A percentile compares a stretch with the other conserved stretches of the same genome.
phyloP scores from a whole-genome alignment of 176 grass and related monocot species.

The Lolium multiflorum region DNA sequence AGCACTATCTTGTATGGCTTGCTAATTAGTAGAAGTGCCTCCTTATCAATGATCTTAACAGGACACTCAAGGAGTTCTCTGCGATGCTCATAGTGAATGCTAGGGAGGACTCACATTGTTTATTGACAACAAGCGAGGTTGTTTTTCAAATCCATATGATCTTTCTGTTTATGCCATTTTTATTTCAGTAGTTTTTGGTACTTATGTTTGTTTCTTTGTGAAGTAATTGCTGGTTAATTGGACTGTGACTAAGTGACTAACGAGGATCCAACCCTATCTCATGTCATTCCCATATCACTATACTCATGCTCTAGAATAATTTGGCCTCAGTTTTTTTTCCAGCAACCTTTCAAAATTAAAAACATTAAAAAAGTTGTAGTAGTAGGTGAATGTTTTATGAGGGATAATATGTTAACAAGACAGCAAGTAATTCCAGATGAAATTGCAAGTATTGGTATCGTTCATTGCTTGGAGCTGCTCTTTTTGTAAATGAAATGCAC shows the following conservation, averaged over 20 bases:
- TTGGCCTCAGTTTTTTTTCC: not conserved
- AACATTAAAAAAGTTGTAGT: not conserved
- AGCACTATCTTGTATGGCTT: slow-evolving; percentile 10
- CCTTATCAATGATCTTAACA: slow-evolving; percentile 54
- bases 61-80: slow-evolving; percentile 85
- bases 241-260: too few relatives aligned
- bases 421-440: not conserved
- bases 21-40: slow-evolving; percentile 24
- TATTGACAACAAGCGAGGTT: slow-evolving; percentile 67
- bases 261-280: not conserved
- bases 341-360: slow-evolving; percentile 1
- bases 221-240: slow-evolving; percentile 4
- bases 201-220: not conserved
- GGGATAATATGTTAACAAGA: not conserved
- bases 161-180: slow-evolving; percentile 17
- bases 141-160: slow-evolving; percentile 41
- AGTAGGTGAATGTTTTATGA: slow-evolving; percentile 7
- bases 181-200: slow-evolving; percentile 18
- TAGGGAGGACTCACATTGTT: slow-evolving; percentile 42
- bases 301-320: slow-evolving; percentile 19
- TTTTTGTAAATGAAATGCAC: not conserved
- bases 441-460: not conserved
- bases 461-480: not conserved
- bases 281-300: not conserved
- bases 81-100: slow-evolving; percentile 41